Conservation (phyloP, 352 stramenopile species). For the Globisporangium lucens region DNA sequence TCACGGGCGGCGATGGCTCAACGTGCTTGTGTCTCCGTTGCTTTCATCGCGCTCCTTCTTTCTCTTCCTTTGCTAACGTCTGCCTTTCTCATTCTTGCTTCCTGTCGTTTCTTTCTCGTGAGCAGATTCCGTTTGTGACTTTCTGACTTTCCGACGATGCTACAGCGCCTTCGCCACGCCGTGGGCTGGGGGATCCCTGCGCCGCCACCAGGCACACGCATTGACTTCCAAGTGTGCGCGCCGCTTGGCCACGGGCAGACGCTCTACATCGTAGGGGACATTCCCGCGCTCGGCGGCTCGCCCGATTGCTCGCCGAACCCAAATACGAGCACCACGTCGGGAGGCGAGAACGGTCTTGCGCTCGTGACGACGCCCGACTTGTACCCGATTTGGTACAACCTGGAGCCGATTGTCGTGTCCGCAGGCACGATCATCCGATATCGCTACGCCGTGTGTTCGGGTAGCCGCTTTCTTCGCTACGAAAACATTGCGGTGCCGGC, state of each 20-base stretch:
- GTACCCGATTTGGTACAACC: constrained; percentile 89
- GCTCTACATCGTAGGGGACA: constrained; percentile 78
- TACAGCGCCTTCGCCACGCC: constrained; percentile 78
- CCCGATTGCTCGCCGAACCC: constrained; percentile 52
- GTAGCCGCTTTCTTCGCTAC: constrained; percentile 74
- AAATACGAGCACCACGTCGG: constrained; percentile 26
- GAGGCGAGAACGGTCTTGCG: constrained; percentile 47
- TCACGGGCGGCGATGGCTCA: not conserved
- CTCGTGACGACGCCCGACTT: constrained; percentile 85
- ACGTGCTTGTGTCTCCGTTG: not conserved
- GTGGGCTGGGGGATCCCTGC: constrained; percentile 67
- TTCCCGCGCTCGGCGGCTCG: constrained; percentile 62
- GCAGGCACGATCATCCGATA: constrained; percentile 69
- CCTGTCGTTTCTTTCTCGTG: not conserved
- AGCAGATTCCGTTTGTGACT: constrained; percentile 2
- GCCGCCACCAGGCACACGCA: constrained; percentile 55
- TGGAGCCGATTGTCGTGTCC: constrained; percentile 71
- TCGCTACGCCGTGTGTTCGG: constrained; percentile 82
- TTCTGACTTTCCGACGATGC: constrained; percentile 33
- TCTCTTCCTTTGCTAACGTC: not conserved
- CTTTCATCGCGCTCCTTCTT: not conserved
- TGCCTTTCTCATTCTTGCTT: not conserved
- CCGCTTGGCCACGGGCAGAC: constrained; percentile 73
- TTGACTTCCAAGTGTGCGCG: constrained; percentile 83
- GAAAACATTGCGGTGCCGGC: constrained; percentile 42